Base-by-base conservation (phyloP, 1,139 yeast species). In the Debaryomyces subglobosus region DNA sequence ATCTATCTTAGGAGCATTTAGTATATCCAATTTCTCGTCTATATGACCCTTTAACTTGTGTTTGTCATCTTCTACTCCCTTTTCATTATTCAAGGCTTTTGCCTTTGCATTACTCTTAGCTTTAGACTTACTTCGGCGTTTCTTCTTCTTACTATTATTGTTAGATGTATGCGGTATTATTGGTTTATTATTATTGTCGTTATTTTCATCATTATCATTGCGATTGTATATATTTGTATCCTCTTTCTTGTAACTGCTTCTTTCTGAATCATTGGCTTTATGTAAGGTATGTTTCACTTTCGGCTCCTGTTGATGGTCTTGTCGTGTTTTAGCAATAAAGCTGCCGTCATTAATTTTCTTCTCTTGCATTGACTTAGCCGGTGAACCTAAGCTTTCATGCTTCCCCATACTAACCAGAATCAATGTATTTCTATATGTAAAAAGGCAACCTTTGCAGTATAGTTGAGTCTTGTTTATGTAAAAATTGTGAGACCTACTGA, bases 61-160 rank as follows among this genome's bases (percentile, higher is more conserved):
- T 12, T 20, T n/a, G 12, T 13, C 21, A 16, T 35, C 38, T 20
- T 4, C 38, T 20, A 21, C 5, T 29, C 16, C 23, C 3, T 29
- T 30, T 3, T 20, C 23, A 2, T 29, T 10, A 16, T 10, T 20
- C 6, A 4, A 13, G 20, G 36, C 10, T 35, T 45, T 45, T 20
- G 23, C 12, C 25, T 32, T 35, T 9, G 27, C 8, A 27, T 43
- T 35, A 20, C 3, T 29, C 13, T 30, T 46, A 4, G 24, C 16
- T 34, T 41, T 40, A 8, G 33, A 23, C 35, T 39, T 39, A 21
- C 42, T 42, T 20, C 45, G 36, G 18, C 45, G 45, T 35, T 42
- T 46, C 33, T 46, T 46, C 42, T 36, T 41, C 25, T 41, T 45
- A 34, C 25, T 42, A 42, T 40, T 39, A 21, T 32, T 15, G 12